Evolutionary conservation across 768 basidiomycete species (phyloP).

Genomic region (Gymnopilus junonius): DNA sequence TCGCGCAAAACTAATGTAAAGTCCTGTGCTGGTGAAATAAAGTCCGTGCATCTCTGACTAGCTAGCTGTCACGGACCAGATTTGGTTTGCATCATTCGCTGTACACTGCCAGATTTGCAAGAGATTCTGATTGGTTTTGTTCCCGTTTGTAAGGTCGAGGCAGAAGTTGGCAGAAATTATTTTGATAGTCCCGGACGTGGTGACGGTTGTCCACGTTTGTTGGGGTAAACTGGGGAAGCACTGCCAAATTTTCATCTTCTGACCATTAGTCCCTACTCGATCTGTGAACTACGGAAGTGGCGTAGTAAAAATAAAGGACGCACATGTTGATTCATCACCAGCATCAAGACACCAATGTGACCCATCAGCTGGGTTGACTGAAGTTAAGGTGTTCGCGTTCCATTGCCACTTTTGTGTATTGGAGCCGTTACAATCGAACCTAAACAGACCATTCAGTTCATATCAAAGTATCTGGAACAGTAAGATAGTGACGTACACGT

Average conservation of each 20-base stretch:
- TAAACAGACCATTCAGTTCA: neutral
- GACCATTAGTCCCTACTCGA: constrained; percentile 4
- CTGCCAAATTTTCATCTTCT: constrained; percentile 17
- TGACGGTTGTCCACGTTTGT: constrained; percentile 13
- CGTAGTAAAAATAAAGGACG: neutral
- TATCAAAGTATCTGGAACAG: no score
- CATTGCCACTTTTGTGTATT: constrained; percentile 10
- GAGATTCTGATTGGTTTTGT: constrained; percentile 2
- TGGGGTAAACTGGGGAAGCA: constrained; percentile 8
- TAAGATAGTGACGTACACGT: constrained; percentile 1
- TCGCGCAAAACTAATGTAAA: no score
- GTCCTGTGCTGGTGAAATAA: no score
- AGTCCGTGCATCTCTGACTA: no score
- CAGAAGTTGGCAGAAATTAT: constrained; percentile 6
- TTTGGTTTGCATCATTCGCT: constrained; percentile 1
- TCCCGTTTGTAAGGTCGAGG: constrained; percentile 6
- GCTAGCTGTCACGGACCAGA: constrained; percentile 3
- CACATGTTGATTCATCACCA: constrained; percentile 2
- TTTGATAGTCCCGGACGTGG: constrained; percentile 7
- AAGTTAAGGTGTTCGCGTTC: neutral
- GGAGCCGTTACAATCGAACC: constrained; percentile 10
- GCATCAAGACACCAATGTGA: constrained; percentile 14
- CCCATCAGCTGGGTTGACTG: constrained; percentile 7
- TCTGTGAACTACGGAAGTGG: neutral
- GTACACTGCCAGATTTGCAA: constrained; percentile 7